A percentile compares a stretch with the other conserved stretches of the same genome.
These are phyloP conservation scores for Cyclotella sp. DNA, from an alignment of 108 stramenopile species.

Conservation along the genomic window DNA sequence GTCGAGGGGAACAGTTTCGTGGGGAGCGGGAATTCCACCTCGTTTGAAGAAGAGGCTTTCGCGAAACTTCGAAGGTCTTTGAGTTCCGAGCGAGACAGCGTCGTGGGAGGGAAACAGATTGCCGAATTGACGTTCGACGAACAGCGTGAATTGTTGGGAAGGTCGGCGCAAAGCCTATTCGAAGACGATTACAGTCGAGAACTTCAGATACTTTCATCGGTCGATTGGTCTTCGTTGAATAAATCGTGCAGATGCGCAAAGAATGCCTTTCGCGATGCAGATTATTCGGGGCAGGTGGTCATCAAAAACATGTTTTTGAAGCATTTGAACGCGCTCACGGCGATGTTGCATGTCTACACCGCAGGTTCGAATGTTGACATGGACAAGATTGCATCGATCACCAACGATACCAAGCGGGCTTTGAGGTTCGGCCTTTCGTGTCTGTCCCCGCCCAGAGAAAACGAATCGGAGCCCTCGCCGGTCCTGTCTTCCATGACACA, in stretches of 20 bases:
- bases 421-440: conserved; percentile 40
- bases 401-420: conserved; percentile 38
- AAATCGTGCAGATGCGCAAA: conserved; percentile 52
- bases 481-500: not conserved
- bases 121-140: conserved; percentile 38
- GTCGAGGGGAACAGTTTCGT: not conserved
- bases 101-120: conserved; percentile 41
- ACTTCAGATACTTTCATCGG: conserved; percentile 22
- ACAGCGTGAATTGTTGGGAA: conserved; percentile 13
- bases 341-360: conserved; percentile 21
- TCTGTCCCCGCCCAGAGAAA: conserved; percentile 12
- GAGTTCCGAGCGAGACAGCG: conserved; percentile 14
- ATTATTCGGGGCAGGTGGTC: conserved; percentile 31
- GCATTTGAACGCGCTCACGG: conserved; percentile 22
- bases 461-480: not conserved
- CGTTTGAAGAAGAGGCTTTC: not conserved
- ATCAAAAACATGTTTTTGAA: conserved; percentile 51
- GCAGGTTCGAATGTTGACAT: not conserved
- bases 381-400: conserved; percentile 22
- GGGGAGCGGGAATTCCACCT: not conserved
- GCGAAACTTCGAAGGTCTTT: not conserved
- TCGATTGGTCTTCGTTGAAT: conserved; percentile 46
- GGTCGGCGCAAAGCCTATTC: conserved; percentile 9
- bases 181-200: conserved; percentile 2
- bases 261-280: conserved; percentile 33